These are phyloP conservation scores for Phytophthora multivora DNA, from an alignment of 352 stramenopile species.

Conservation along the genomic window DNA sequence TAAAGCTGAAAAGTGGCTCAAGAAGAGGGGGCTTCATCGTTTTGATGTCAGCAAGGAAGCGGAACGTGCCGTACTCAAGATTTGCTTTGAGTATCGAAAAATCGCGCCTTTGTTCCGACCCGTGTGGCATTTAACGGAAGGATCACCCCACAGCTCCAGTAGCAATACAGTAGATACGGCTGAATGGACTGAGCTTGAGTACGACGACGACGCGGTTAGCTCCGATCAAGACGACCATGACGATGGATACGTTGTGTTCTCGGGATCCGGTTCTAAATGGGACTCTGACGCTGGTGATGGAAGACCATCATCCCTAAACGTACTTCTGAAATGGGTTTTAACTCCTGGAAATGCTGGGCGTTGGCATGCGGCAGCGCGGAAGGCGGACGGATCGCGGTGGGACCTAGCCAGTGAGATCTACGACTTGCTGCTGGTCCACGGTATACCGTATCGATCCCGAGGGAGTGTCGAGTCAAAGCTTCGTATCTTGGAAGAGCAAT, in stretches of 20 bases:
- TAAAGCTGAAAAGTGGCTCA: conserved; percentile 6
- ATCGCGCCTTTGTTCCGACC: conserved; percentile 1
- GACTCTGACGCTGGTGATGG: conserved; percentile 12
- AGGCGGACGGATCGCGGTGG: not conserved
- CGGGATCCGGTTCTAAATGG: conserved; percentile 4
- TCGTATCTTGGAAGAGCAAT: conserved; percentile 12
- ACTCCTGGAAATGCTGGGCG: conserved; percentile 16
- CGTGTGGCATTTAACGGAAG: not conserved
- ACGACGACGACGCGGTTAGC: not conserved
- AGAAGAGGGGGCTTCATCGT: not conserved
- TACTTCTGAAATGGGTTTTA: conserved; percentile 12
- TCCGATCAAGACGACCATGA: not conserved
- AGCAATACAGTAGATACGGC: not conserved
- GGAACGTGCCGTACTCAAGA: conserved; percentile 2
- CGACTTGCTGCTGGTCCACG: conserved; percentile 7
- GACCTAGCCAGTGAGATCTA: conserved; percentile 12
- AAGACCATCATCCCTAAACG: conserved; percentile 8
- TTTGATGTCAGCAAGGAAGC: not conserved
- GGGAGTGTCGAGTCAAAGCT: conserved; percentile 6
- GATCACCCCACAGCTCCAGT: not conserved
- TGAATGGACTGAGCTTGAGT: not conserved
- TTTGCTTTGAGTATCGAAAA: conserved; percentile 8
- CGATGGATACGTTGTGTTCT: not conserved
- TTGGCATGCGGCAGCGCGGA: conserved; percentile 13
- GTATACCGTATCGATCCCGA: conserved; percentile 7